Evolutionary conservation across 2,329 filamentous ascomycete species (phyloP).

Genomic region (Epichloe amarillans): DNA sequence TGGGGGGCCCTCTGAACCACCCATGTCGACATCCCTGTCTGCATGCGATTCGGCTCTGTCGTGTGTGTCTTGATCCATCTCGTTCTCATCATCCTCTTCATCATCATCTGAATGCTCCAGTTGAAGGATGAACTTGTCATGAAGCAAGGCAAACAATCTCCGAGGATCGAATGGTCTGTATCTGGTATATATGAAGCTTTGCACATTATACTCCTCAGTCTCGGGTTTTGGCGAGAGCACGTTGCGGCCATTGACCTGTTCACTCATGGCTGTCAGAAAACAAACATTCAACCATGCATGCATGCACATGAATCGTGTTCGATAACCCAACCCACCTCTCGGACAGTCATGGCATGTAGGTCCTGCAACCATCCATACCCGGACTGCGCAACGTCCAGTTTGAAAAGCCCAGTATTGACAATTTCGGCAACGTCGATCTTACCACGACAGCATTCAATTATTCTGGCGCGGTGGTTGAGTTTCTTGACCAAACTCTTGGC

Average conservation of each 20-base stretch:
- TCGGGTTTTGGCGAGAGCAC: slow-evolving; percentile 53
- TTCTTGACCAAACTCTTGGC: slow-evolving; percentile 40
- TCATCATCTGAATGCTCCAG: slow-evolving; percentile 27
- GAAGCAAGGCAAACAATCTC: slow-evolving; percentile 30
- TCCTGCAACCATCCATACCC: slow-evolving; percentile 59
- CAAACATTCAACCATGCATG: neutral
- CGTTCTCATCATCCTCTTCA: slow-evolving; percentile 18
- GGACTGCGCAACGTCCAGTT: slow-evolving; percentile 48
- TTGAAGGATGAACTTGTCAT: slow-evolving; percentile 38
- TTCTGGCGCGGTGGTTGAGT: slow-evolving; percentile 53
- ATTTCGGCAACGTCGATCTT: slow-evolving; percentile 49
- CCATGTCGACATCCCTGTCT: slow-evolving; percentile 11
- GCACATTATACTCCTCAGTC: slow-evolving; percentile 59
- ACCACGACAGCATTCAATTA: slow-evolving; percentile 46
- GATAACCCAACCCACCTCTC: slow-evolving; percentile 29
- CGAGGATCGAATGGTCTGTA: slow-evolving; percentile 40
- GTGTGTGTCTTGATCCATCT: slow-evolving; percentile 12
- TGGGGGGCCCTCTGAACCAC: slow-evolving; percentile 5
- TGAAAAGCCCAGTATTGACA: slow-evolving; percentile 52
- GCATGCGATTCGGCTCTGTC: neutral
- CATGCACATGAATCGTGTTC: neutral
- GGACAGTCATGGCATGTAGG: slow-evolving; percentile 52
- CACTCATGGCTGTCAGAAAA: neutral
- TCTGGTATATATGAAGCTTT: slow-evolving; percentile 55
- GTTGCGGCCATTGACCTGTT: slow-evolving; percentile 31